Percentiles rank a stretch among this genome's conserved stretches.
These are phyloP conservation scores for Apiospora aurea DNA, from an alignment of 2,329 filamentous ascomycete genomes.

Conservation along the genomic window DNA sequence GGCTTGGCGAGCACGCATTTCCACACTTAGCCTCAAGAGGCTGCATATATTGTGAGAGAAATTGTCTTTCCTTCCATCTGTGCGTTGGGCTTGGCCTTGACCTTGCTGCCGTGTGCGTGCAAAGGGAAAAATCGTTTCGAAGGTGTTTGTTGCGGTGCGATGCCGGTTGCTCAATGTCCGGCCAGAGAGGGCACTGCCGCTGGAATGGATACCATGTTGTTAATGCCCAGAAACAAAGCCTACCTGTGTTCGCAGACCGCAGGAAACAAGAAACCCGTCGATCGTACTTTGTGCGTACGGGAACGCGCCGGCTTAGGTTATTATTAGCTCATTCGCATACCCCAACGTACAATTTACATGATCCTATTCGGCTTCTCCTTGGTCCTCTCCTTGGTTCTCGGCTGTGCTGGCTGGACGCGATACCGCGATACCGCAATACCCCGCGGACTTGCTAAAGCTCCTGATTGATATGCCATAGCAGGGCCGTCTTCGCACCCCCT, in stretches of 20 bases:
- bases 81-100: slow-evolving; percentile 23
- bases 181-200: background rate
- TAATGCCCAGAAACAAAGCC: background rate
- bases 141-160: background rate
- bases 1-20: slow-evolving; percentile 20
- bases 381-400: background rate
- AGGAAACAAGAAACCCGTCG: slow-evolving; percentile 1
- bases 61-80: slow-evolving; percentile 20
- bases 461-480: background rate
- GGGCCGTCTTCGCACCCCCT: background rate
- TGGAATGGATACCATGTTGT: background rate
- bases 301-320: background rate
- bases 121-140: background rate
- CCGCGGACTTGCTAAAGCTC: slow-evolving; percentile 11
- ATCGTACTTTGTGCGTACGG: slow-evolving; percentile 5
- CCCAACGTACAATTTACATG: background rate
- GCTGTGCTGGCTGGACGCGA: background rate
- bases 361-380: background rate
- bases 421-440: background rate
- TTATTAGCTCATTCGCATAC: background rate
- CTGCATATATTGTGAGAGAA: slow-evolving; percentile 4
- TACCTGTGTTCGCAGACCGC: background rate
- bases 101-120: background rate
- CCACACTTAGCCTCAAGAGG: slow-evolving; percentile 12
- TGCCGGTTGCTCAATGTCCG: background rate